Conservation (phyloP, 1,284 basidiomycete species). For the Microbotryum saponariae region DNA sequence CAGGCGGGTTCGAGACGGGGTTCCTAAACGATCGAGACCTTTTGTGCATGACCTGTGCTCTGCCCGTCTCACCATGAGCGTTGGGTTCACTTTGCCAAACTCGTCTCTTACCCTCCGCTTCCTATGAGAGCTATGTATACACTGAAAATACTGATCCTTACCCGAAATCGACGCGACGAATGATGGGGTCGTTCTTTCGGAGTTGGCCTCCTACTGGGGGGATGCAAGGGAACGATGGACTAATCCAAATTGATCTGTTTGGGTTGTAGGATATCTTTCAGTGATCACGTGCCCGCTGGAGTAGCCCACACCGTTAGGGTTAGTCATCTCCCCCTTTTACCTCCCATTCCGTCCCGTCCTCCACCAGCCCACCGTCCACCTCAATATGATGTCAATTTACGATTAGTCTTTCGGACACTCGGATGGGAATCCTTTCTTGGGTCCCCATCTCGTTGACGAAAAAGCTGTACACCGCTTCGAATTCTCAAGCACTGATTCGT, state of each 20-base stretch:
- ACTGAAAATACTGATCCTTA: constrained; percentile 28
- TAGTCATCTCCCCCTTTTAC: not conserved
- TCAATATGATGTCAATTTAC: constrained; percentile 7
- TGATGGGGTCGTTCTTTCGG: not conserved
- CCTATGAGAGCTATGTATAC: constrained; percentile 16
- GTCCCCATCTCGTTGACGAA: not conserved
- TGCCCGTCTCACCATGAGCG: not conserved
- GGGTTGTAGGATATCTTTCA: not conserved
- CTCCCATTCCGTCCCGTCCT: not conserved
- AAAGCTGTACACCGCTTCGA: too few relatives aligned
- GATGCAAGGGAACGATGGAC: not conserved
- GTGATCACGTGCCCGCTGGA: not conserved
- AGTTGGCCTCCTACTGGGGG: not conserved
- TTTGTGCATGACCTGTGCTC: constrained; percentile 3
- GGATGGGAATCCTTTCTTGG: not conserved
- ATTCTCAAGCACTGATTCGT: too few relatives aligned
- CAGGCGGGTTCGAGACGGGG: not conserved
- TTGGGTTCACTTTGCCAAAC: constrained; percentile 14
- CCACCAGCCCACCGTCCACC: not conserved
- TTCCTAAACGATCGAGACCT: not conserved
- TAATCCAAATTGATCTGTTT: not conserved
- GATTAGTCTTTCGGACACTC: constrained; percentile 20
- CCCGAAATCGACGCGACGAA: not conserved
- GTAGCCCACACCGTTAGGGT: not conserved
- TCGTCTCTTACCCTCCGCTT: constrained; percentile 15